Evolutionary conservation across 2,329 filamentous ascomycete genomes (phyloP).

Genomic region (Exophiala aquamarina): DNA sequence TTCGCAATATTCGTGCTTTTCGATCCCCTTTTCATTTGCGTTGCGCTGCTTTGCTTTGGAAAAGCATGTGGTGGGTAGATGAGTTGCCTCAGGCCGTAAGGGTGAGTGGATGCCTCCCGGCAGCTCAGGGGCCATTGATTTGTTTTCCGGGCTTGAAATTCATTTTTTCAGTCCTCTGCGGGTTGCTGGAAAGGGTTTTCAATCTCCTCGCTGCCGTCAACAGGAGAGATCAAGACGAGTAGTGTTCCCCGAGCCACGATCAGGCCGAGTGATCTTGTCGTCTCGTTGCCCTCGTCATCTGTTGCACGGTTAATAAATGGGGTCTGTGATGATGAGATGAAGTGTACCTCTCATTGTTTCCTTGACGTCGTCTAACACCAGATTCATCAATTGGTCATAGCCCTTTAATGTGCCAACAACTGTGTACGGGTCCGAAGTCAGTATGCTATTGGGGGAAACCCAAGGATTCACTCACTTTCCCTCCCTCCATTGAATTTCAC

Average conservation of each 20-base stretch:
- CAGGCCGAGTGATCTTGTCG: constrained; percentile 75
- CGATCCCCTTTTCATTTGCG: too few species aligned
- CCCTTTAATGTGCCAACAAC: constrained; percentile 89
- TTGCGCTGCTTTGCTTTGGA: too few species aligned
- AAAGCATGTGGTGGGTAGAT: too few species aligned
- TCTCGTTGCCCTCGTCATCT: constrained; percentile 94
- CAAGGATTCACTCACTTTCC: constrained; percentile 64
- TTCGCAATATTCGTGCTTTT: too few species aligned
- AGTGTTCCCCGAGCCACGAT: constrained; percentile 90
- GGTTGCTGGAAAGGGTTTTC: constrained; percentile 84
- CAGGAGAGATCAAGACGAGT: constrained; percentile 85
- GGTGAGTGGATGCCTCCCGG: too few species aligned
- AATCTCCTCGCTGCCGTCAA: constrained; percentile 94
- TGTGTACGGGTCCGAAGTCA: constrained; percentile 42
- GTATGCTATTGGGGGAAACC: too few species aligned
- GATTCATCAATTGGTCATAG: constrained; percentile 96
- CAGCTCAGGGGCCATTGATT: too few species aligned
- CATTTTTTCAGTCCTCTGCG: constrained; percentile 56
- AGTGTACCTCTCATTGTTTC: constrained; percentile 79
- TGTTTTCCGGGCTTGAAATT: too few species aligned
- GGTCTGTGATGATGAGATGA: not conserved
- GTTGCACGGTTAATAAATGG: constrained; percentile 20
- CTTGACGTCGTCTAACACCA: constrained; percentile 91
- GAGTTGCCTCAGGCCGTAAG: too few species aligned
- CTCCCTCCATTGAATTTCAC: constrained; percentile 97